These are phyloP conservation scores for Xylaria arbuscula DNA, from an alignment of 2,329 filamentous ascomycete species.

Conservation along the genomic window DNA sequence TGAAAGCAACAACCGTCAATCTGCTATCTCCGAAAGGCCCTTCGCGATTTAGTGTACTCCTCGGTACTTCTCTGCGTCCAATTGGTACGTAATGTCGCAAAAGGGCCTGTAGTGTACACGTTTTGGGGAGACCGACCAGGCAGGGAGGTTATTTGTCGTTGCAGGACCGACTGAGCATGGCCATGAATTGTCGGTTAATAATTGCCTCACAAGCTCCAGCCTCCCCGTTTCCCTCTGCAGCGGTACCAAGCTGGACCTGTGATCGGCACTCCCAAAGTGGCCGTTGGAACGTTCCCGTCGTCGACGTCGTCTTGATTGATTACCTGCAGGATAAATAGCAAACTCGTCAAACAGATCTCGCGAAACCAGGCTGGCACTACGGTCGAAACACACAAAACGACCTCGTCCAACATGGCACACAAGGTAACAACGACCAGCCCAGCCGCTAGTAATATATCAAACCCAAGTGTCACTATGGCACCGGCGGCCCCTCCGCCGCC, in stretches of 20 bases:
- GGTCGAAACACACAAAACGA: background rate
- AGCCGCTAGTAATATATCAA: slow-evolving; percentile 14
- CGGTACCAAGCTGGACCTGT: slow-evolving; percentile 14
- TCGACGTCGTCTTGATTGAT: slow-evolving; percentile 1
- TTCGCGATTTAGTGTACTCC: background rate
- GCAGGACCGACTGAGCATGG: slow-evolving; percentile 1
- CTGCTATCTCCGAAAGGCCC: slow-evolving; percentile 5
- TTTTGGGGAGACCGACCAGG: background rate
- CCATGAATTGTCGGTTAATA: slow-evolving; percentile 28
- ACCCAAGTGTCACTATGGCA: slow-evolving; percentile 20
- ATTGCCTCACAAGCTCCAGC: slow-evolving; percentile 31
- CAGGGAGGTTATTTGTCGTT: background rate
- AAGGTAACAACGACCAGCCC: slow-evolving; percentile 10
- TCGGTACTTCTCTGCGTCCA: background rate
- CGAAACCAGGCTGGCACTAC: slow-evolving; percentile 4
- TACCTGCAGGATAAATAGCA: slow-evolving; percentile 11
- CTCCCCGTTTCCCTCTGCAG: slow-evolving; percentile 27
- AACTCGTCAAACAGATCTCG: slow-evolving; percentile 16
- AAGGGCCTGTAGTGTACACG: background rate
- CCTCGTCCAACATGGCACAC: slow-evolving; percentile 16
- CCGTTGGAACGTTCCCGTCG: slow-evolving; percentile 22
- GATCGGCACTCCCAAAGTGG: slow-evolving; percentile 6
- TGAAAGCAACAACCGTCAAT: slow-evolving; percentile 15
- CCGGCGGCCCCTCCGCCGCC: slow-evolving; percentile 29
- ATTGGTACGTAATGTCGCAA: background rate